Conservation (phyloP, 768 basidiomycete genomes). For the Filobasidium wieringae region DNA sequence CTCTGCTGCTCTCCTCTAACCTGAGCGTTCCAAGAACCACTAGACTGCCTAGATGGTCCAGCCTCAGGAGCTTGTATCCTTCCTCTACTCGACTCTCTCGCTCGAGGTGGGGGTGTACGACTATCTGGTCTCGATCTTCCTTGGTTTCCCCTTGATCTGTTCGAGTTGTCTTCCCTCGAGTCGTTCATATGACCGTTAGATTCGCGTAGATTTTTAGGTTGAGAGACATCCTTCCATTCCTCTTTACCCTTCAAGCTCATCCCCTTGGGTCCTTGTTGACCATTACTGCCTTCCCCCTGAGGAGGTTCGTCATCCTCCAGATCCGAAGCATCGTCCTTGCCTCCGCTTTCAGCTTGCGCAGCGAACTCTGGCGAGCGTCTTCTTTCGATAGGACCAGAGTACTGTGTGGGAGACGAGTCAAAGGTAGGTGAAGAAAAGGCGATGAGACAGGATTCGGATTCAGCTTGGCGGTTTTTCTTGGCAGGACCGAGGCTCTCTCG, state of each 20-base stretch:
- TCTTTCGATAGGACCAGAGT: constrained; percentile 36
- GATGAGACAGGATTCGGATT: not conserved
- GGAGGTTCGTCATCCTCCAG: constrained; percentile 23
- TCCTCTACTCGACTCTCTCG: too few species aligned
- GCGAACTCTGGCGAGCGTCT: constrained; percentile 34
- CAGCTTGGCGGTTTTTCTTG: too few species aligned
- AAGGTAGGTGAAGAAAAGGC: not conserved
- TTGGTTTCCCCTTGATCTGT: too few species aligned
- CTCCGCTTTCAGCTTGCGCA: constrained; percentile 15
- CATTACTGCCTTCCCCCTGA: not conserved
- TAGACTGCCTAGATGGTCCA: too few species aligned
- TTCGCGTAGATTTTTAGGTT: not conserved
- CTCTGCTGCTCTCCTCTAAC: too few species aligned
- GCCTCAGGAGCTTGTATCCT: too few species aligned
- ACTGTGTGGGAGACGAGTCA: constrained; percentile 18
- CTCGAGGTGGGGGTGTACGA: too few species aligned
- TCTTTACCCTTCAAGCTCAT: constrained; percentile 13
- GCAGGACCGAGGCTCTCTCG: not conserved
- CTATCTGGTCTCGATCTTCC: too few species aligned
- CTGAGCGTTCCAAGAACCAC: too few species aligned
- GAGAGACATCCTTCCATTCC: constrained; percentile 14
- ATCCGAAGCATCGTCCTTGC: constrained; percentile 31
- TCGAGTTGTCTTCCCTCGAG: too few species aligned
- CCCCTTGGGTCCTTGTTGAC: not conserved
- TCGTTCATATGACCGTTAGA: too few species aligned